Evolutionary conservation across 129 eudicot genomes (phyloP).

Genomic region (Tagetes patula): DNA sequence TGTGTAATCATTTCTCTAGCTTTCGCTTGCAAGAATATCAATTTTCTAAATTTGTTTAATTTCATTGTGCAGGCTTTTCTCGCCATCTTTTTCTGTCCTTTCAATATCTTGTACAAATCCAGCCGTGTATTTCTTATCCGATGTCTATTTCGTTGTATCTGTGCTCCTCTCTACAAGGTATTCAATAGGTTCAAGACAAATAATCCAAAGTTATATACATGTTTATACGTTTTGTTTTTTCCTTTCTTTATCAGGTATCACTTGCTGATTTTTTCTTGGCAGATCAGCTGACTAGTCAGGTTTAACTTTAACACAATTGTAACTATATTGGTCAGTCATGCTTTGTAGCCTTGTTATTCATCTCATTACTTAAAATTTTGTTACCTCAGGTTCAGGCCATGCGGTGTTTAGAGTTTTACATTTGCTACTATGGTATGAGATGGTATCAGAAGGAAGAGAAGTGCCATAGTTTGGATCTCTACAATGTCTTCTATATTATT

Average conservation of each 20-base stretch:
- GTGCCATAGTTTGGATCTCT: constrained; percentile 51
- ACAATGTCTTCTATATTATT: constrained; percentile 61
- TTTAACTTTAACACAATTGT: constrained; percentile 15
- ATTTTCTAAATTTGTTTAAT: constrained; percentile 1
- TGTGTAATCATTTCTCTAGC: constrained; percentile 11
- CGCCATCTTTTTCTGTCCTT: constrained; percentile 55
- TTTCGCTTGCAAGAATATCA: neutral
- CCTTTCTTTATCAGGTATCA: constrained; percentile 47
- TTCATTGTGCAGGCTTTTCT: constrained; percentile 55
- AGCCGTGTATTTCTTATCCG: constrained; percentile 65
- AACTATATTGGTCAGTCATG: constrained; percentile 6
- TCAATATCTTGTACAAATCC: constrained; percentile 69
- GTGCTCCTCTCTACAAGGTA: constrained; percentile 91
- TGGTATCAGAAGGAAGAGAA: constrained; percentile 35
- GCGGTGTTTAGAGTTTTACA: constrained; percentile 70
- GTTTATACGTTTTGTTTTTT: constrained; percentile 12
- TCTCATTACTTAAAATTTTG: constrained; percentile 12
- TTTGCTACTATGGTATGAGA: constrained; percentile 61
- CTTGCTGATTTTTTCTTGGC: constrained; percentile 87
- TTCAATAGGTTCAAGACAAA: neutral
- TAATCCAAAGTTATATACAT: neutral
- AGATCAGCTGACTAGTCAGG: constrained; percentile 90
- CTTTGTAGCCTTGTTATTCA: neutral
- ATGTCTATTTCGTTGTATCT: constrained; percentile 57
- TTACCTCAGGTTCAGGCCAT: constrained; percentile 67